Base-by-base conservation (phyloP, 2,329 filamentous ascomycete genomes). In the Xylariales sp. region DNA sequence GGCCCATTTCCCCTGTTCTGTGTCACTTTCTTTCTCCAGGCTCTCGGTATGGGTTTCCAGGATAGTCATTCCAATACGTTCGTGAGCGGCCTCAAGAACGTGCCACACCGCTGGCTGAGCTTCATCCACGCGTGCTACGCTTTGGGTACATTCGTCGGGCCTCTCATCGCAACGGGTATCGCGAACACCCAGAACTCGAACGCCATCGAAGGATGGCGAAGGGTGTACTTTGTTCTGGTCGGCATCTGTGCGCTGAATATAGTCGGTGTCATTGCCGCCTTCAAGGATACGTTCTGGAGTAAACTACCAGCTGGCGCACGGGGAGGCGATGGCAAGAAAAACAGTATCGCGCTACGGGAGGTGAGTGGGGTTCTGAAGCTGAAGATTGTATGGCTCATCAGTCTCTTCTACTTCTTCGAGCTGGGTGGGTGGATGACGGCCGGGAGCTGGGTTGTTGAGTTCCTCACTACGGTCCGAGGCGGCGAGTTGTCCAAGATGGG, bases 61-160 rank as follows among this genome's bases (percentile, higher is more conserved):
- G 81, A 85, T 47, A 73, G 79, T 0, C 76, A 82, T 16, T 71
- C 74, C 1, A 84, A 85, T 43, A 76, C 77, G 0, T 84, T 78
- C 43, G 78, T 82, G 1, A 68, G 73, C 0, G 64, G 68, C 0
- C 56, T 72, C 1, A 66, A 67, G 8, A 64, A 64, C 12, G 61
- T 59, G 0, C 72, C 77, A 0, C 77, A 84, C 51, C 63, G 77
- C 4, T 82, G 77, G 73, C 63, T 84, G 0, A 74, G 77, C 0
- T 74, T 82, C 40, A 80, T 84, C 12, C 80, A 84, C 46, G 80
- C 78, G 7, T 78, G 77, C 68, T 84, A 80, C 49, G 66, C 66
- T 51, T 68, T 72, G 0, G 79, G 80, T 0, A 74, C 73, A 34
- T 64, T 83, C 2, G 65, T 78, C 4, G 73, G 70, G 0, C 79